A percentile compares a stretch with the other conserved stretches of the same genome.
Evolutionary conservation across 2,329 filamentous ascomycete genomes (phyloP).

Genomic region (Colletotrichum tabaci): DNA sequence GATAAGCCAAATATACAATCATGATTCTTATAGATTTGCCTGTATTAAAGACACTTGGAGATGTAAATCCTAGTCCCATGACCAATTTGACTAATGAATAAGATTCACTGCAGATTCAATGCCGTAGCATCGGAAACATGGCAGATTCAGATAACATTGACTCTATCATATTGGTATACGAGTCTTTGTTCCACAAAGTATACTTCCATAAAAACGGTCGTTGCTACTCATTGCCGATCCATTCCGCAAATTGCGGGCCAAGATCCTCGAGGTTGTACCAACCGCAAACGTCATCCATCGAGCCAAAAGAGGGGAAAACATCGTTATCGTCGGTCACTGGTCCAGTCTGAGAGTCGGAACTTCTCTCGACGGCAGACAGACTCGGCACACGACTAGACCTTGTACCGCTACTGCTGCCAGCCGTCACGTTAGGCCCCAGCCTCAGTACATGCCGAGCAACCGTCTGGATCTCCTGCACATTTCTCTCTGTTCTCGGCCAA

Average conservation of each 20-base stretch:
- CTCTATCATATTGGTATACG: no score
- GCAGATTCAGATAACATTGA: neutral
- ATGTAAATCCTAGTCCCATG: no score
- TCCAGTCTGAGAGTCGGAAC: neutral
- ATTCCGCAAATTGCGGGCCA: constrained; percentile 11
- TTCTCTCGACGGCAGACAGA: neutral
- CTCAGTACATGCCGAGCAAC: constrained; percentile 53
- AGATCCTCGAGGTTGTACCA: constrained; percentile 22
- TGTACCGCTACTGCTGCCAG: no score
- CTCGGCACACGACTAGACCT: neutral
- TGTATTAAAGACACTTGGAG: no score
- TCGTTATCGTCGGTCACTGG: neutral
- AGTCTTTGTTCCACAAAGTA: no score
- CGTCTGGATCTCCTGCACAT: constrained; percentile 56
- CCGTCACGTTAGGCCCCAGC: neutral
- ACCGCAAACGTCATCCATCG: constrained; percentile 34
- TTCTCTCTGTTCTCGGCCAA: constrained; percentile 55
- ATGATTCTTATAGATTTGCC: no score
- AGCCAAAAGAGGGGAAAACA: neutral
- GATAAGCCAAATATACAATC: no score
- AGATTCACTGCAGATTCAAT: no score
- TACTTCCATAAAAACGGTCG: neutral
- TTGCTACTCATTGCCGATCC: constrained; percentile 5
- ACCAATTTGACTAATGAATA: no score
- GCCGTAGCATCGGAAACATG: no score